Evolutionary conservation across 2,329 filamentous ascomycete genomes (phyloP), one percentile per base, ranked within the genome.

Genomic region (Neonectria coccinea): DNA sequence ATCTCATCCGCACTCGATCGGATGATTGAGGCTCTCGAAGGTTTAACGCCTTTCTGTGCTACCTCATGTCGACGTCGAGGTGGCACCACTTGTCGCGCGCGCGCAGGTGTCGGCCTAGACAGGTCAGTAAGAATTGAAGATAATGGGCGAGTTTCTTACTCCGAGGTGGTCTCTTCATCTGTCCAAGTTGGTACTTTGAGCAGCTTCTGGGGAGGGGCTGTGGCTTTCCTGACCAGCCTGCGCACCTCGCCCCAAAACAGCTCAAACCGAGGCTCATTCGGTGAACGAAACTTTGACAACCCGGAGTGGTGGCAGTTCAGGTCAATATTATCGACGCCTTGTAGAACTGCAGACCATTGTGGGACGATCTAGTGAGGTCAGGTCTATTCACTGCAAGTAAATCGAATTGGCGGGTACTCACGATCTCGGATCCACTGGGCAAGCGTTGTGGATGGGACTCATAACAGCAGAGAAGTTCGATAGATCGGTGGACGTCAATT

Each of bases 221-320:
- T 51, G 16, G 65, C 65, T 12, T 69, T 56, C 14, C 51, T 69
- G 2, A 69, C 68, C 11, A 70, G 60, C 45, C 68, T 60, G 27
- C 65, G 58, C 20, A 70, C 65, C 29, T 70, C 68, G 11, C 67
- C 67, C 68, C 68, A 70, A 25, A 70, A 70, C 5, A 66, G 41
- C 33, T 69, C 67, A 33, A 70, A 70, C 10, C 68, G 56, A 18
- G 68, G 52, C 5, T 70, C 67, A 8, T 42, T 27, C 33, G 66
- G 65, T 1, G 68, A 70, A 22, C 53, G 51, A 25, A 70, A 70
- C 44, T 70, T 70, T 6, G 68, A 44, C 16, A 70, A 10, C 1
- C 53, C 67, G n/a, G 67, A 68, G 44, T 70, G 68, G 25, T 68
- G 65, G 47, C 68, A 70, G 52, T 70, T 69, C 1, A 69, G 63